These are phyloP conservation scores for Casuarina cunninghamiana DNA, from an alignment of 306 rosid species.

Conservation along the genomic window DNA sequence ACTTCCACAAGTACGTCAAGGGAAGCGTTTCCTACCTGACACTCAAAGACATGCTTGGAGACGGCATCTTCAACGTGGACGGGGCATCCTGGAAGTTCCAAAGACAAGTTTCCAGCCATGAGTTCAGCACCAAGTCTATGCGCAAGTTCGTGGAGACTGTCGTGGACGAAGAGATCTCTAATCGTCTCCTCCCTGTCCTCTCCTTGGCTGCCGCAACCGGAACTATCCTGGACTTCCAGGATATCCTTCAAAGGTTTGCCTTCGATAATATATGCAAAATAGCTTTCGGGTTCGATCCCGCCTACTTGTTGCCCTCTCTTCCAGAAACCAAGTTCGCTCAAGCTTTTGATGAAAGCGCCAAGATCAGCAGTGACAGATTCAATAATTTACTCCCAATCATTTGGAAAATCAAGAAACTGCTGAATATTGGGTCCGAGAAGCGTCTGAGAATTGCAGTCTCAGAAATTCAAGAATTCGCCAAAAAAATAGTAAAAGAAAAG, in stretches of 20 bases:
- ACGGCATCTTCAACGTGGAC: slow-evolving; percentile 60
- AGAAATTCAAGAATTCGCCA: no score
- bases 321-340: no score
- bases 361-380: no score
- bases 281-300: slow-evolving; percentile 71
- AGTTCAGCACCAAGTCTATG: slow-evolving; percentile 31
- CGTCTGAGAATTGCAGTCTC: no score
- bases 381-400: no score
- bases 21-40: no score
- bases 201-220: background rate
- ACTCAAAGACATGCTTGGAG: slow-evolving; percentile 32
- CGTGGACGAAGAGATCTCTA: slow-evolving; percentile 55
- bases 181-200: slow-evolving; percentile 56
- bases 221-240: slow-evolving; percentile 3
- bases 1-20: no score
- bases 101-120: slow-evolving; percentile 38
- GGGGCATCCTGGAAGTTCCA: slow-evolving; percentile 64
- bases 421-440: no score
- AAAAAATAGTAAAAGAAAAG: no score
- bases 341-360: no score
- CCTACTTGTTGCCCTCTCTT: slow-evolving; percentile 10
- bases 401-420: no score
- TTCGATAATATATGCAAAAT: slow-evolving; percentile 70
- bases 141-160: slow-evolving; percentile 58
- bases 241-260: slow-evolving; percentile 8